Percentiles rank a stretch among this genome's conserved stretches.
Conservation (phyloP, 177 flowering plant species). For the Tripterygium wilfordii region DNA sequence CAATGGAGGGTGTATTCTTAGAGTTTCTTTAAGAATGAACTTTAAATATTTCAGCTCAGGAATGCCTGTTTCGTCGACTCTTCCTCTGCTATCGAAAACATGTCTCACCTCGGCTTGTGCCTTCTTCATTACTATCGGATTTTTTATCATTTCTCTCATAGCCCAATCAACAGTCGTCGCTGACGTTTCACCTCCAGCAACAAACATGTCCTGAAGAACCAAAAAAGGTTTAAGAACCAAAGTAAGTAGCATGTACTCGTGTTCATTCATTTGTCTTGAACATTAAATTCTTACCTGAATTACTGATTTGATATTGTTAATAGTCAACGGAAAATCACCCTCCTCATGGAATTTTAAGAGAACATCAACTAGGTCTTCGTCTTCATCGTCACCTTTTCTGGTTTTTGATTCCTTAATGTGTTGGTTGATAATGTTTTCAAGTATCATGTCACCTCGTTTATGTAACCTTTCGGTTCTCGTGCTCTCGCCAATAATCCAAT, state of each 20-base stretch:
- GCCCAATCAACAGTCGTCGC: neutral
- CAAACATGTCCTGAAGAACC: neutral
- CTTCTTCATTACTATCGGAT: neutral
- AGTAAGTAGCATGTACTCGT: too few relatives aligned
- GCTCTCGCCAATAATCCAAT: constrained; percentile 12
- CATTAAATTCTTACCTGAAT: too few relatives aligned
- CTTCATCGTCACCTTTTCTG: neutral
- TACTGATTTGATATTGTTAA: too few relatives aligned
- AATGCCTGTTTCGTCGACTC: constrained; percentile 16
- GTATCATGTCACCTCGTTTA: constrained; percentile 4
- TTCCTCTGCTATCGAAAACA: neutral
- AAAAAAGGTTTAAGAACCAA: too few relatives aligned
- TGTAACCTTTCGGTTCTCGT: constrained; percentile 17
- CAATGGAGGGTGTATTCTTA: constrained; percentile 40
- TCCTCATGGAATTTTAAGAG: constrained; percentile 15
- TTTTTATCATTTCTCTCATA: too few relatives aligned
- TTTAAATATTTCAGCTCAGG: constrained; percentile 26
- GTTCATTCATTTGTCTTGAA: too few relatives aligned
- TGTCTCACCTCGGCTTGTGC: neutral
- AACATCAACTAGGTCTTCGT: constrained; percentile 25
- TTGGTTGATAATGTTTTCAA: constrained; percentile 19
- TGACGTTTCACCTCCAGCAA: neutral
- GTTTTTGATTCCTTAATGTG: too few relatives aligned
- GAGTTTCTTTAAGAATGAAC: constrained; percentile 28
- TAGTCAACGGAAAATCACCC: constrained; percentile 6